phyloP scores from a whole-genome alignment of 73 alveolate species.

The Uronychia setigera region DNA sequence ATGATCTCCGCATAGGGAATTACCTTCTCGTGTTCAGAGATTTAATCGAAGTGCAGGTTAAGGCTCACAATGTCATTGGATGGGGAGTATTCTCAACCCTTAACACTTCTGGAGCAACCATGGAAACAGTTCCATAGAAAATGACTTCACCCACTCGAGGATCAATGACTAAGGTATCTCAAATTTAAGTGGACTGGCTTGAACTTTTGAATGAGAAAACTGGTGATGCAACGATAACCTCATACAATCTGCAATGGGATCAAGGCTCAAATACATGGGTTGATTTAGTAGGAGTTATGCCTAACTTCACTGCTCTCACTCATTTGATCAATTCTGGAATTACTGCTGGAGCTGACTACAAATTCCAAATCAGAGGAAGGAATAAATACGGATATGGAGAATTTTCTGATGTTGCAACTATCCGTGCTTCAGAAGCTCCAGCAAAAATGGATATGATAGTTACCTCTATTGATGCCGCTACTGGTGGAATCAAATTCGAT shows the following conservation, averaged over 20 bases:
- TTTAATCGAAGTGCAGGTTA: not conserved
- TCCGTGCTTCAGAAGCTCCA: conserved; percentile 43
- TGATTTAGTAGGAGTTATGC: conserved; percentile 11
- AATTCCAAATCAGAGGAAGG: conserved; percentile 25
- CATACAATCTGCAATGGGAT: conserved; percentile 19
- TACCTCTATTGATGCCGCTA: conserved; percentile 17
- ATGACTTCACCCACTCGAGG: conserved; percentile 34
- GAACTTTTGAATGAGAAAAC: conserved; percentile 6
- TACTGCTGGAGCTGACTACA: conserved; percentile 27
- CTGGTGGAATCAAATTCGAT: conserved; percentile 35
- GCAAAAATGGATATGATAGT: conserved; percentile 18
- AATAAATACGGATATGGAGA: conserved; percentile 42
- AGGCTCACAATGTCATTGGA: conserved; percentile 19
- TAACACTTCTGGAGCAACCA: not conserved
- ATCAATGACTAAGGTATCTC: conserved; percentile 12
- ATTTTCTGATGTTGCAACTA: conserved; percentile 3
- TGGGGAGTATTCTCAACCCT: conserved; percentile 37
- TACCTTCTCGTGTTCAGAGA: conserved; percentile 15
- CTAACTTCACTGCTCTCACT: conserved; percentile 12
- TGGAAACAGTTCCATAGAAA: conserved; percentile 1
- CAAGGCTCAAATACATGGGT: conserved; percentile 10
- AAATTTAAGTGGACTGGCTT: conserved; percentile 24
- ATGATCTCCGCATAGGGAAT: conserved; percentile 7
- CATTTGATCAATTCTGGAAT: conserved; percentile 2
- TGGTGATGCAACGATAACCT: conserved; percentile 31